Base-by-base conservation (phyloP, 805 yeast genomes). In the Myxozyma neglecta region DNA sequence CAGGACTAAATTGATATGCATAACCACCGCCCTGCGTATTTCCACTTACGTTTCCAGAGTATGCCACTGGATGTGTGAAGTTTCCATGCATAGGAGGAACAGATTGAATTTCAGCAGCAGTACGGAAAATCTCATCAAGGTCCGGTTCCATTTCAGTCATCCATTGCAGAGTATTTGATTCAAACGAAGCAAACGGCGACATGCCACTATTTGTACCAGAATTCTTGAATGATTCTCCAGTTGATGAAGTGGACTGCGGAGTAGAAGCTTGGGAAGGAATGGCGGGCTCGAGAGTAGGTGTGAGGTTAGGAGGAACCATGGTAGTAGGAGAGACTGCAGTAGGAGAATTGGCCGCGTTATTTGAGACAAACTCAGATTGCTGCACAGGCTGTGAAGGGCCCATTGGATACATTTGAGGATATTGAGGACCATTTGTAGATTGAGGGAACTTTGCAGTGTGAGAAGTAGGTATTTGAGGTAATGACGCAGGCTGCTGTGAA, bases 131-230 rank as follows among this genome's bases (percentile, higher is more conserved):
- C 57, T 66, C 67, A 43, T 66, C 68, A 18, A 66, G 37, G 42
- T 66, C 69, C 6, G 69, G 66, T 56, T 66, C 69, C 67, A 66
- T 63, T 34, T 66, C 66, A 16, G 56, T 53, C 69, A 66, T 66
- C 69, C 69, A 66, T 36, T 64, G 67, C 43, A 65, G 39, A 14
- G 67, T 64, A 40, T 65, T 65, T 2, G 68, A 59, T 43, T 64
- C 68, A 37, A 65, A 65, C 8, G 66, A 61, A 16, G 67, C 68
- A 48, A 65, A 65, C 29, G 68, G 68, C 13, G 68, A 64, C 40
- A 63, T 52, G 8, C 56, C 63, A 45, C 47, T 56, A 8, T 48
- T 42, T 9, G 32, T 35, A 13, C 53, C 53, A 13, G 45, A 18
- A 14, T 56, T 48, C 42, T 43, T 47, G 18, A 39, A 40, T 13